phyloP scores from a whole-genome alignment of 1,139 yeast genomes.

The Diutina catenulata region DNA sequence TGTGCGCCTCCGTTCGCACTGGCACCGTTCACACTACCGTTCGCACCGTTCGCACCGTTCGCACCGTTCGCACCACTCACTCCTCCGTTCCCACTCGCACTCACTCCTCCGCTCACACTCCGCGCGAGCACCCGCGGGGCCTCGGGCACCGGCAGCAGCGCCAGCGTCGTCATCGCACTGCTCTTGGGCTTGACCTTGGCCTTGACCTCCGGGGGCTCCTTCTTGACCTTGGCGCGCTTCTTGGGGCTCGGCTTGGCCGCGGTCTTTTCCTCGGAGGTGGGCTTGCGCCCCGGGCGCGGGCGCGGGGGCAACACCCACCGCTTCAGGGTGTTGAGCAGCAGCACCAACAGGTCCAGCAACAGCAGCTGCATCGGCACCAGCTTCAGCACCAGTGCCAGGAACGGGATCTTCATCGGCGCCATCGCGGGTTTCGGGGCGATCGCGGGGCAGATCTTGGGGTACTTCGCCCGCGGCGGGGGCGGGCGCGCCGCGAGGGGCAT shows the following conservation, averaged over 20 bases:
- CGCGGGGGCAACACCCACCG: slow-evolving; percentile 58
- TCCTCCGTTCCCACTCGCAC: no score
- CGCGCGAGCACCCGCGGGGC: no score
- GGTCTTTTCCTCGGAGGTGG: slow-evolving; percentile 13
- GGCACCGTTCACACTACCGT: no score
- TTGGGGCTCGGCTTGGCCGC: slow-evolving; percentile 4
- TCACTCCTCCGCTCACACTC: no score
- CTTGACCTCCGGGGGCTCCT: slow-evolving; percentile 1
- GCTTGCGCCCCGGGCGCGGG: slow-evolving; percentile 51
- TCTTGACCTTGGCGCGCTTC: slow-evolving; percentile 6
- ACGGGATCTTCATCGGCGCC: slow-evolving; percentile 3
- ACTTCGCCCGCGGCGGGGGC: neutral
- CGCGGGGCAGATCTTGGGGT: slow-evolving; percentile 5
- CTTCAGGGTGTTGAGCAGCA: slow-evolving; percentile 33
- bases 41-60: no score
- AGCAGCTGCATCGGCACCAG: neutral
- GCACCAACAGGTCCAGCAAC: neutral
- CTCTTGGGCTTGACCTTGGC: neutral
- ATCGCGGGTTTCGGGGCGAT: slow-evolving; percentile 4
- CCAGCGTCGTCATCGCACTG: neutral
- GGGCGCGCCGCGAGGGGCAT: neutral
- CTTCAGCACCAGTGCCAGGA: neutral
- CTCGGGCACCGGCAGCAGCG: neutral
- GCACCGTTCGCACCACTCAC: no score
- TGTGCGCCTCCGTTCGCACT: no score